phyloP scores from a whole-genome alignment of 108 stramenopile genomes.

The Seminavis robusta region DNA sequence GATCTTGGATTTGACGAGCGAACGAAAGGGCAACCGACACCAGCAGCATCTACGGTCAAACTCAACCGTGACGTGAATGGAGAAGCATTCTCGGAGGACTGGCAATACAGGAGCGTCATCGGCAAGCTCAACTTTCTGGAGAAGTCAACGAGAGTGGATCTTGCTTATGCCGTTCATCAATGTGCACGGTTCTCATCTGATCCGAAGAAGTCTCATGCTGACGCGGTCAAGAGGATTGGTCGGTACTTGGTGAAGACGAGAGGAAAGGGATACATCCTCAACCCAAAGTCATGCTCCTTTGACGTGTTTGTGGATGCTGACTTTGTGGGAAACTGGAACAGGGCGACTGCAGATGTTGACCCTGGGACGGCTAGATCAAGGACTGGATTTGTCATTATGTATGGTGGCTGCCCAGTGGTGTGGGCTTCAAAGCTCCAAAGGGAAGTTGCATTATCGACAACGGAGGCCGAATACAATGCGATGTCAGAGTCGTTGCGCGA shows the following conservation, averaged over 20 bases:
- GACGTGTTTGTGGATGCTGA: constrained; percentile 41
- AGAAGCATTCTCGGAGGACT: constrained; percentile 2
- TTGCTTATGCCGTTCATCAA: constrained; percentile 25
- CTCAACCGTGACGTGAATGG: constrained; percentile 2
- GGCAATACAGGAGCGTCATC: constrained; percentile 23
- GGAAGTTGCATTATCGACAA: constrained; percentile 9
- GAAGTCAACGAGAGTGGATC: constrained; percentile 16
- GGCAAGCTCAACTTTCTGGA: constrained; percentile 35
- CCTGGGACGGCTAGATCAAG: constrained; percentile 10
- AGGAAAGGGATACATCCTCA: constrained; percentile 21
- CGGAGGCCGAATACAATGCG: constrained; percentile 30
- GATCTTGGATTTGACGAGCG: constrained; percentile 3
- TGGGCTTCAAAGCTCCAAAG: constrained; percentile 17
- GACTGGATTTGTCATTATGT: constrained; percentile 8
- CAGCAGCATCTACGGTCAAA: neutral
- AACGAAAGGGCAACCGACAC: constrained; percentile 2
- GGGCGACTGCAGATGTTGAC: neutral
- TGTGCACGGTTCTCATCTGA: constrained; percentile 18
- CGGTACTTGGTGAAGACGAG: constrained; percentile 18
- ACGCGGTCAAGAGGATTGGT: constrained; percentile 16
- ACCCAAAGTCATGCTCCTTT: constrained; percentile 14
- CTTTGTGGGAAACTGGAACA: constrained; percentile 6
- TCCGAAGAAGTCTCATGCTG: constrained; percentile 18
- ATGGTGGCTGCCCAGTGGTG: constrained; percentile 11
- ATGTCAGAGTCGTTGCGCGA: constrained; percentile 14